Conservation (phyloP, 2,329 filamentous ascomycete genomes). For the Ilyonectria mors-panacis region DNA sequence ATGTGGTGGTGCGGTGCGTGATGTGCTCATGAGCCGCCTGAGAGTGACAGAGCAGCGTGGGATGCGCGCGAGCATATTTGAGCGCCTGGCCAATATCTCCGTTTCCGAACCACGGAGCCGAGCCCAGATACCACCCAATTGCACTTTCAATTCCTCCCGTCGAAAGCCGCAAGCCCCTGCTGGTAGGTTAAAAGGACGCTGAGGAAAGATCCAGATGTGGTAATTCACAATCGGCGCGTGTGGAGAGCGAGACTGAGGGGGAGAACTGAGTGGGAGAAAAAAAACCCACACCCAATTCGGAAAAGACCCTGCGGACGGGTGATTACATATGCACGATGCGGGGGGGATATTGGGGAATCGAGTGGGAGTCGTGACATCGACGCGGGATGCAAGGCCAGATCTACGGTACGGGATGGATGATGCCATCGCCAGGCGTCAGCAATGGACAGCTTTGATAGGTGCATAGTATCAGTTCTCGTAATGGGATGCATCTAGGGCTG, state of each 20-base stretch:
- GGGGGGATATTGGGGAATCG: not conserved
- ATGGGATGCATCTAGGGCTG: constrained; percentile 27
- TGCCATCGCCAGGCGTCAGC: constrained; percentile 28
- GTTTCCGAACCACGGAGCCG: no score
- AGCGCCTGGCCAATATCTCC: not conserved
- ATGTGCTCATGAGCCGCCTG: constrained; percentile 20
- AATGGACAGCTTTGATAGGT: constrained; percentile 31
- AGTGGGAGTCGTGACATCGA: constrained; percentile 4
- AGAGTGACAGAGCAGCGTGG: constrained; percentile 17
- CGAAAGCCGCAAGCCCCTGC: not conserved
- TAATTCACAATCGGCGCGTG: constrained; percentile 9
- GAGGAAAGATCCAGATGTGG: not conserved
- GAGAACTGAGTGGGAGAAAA: not conserved
- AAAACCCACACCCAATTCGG: not conserved
- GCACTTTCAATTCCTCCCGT: not conserved
- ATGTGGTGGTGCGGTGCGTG: constrained; percentile 14
- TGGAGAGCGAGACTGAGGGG: not conserved
- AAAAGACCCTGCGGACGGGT: not conserved
- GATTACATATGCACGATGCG: constrained; percentile 15
- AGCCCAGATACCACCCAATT: not conserved
- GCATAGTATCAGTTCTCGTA: constrained; percentile 12
- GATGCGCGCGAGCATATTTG: constrained; percentile 25
- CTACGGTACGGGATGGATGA: constrained; percentile 36
- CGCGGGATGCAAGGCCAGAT: constrained; percentile 30
- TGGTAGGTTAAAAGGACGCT: not conserved